phyloP scores from a whole-genome alignment of 805 yeast species.

The Schizosaccharomyces cryophilus region DNA sequence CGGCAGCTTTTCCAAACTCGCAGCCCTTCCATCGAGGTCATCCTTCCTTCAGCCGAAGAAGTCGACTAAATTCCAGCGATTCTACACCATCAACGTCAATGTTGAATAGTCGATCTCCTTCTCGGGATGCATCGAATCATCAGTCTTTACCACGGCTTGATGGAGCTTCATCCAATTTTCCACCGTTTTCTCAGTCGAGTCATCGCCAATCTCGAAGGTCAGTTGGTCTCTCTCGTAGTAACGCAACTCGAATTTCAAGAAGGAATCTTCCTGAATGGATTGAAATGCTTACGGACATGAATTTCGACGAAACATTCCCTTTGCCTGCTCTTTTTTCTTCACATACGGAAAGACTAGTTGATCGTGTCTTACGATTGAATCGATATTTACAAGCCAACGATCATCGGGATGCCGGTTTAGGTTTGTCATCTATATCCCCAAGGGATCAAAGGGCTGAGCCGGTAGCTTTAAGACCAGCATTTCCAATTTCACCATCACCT shows the following conservation, averaged over 20 bases:
- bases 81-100: too few relatives aligned
- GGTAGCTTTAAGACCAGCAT: not conserved
- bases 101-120: too few relatives aligned
- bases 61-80: too few relatives aligned
- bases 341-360: not conserved
- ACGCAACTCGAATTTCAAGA: not conserved
- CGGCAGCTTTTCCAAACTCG: too few relatives aligned
- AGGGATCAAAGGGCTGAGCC: not conserved
- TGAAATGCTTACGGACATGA: constrained; percentile 3
- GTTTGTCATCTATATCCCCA: not conserved
- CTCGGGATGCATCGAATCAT: too few relatives aligned
- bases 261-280: not conserved
- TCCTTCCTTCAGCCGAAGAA: too few relatives aligned
- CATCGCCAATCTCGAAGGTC: not conserved
- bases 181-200: too few relatives aligned
- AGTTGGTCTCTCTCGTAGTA: not conserved
- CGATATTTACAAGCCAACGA: not conserved
- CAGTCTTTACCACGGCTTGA: too few relatives aligned
- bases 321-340: not conserved
- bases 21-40: too few relatives aligned
- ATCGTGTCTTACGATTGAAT: not conserved
- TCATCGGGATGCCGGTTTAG: not conserved
- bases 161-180: too few relatives aligned
- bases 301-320: constrained; percentile 3
- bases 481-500: not conserved